phyloP scores from a whole-genome alignment of 2,329 filamentous ascomycete genomes.

The Bipolaris bicolor region DNA sequence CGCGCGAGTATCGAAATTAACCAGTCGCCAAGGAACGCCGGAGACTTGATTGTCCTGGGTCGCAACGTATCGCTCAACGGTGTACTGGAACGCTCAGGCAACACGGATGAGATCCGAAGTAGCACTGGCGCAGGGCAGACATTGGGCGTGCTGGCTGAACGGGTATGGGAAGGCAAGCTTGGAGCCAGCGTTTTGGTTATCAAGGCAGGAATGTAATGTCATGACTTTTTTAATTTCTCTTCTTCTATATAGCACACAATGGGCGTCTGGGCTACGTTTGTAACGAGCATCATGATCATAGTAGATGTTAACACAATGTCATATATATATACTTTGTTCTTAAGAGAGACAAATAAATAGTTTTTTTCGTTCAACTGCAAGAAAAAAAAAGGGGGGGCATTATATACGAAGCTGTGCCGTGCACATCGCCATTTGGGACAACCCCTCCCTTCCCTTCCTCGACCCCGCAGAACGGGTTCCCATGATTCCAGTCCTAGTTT shows the following conservation, averaged over 20 bases:
- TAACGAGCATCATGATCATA: too few species aligned
- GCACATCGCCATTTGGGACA: background rate
- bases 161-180: slow-evolving; percentile 64
- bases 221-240: too few species aligned
- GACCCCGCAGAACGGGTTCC: background rate
- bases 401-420: background rate
- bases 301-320: too few species aligned
- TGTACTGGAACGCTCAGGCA: slow-evolving; percentile 26
- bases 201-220: slow-evolving; percentile 57
- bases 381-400: too few species aligned
- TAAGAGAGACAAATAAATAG: too few species aligned
- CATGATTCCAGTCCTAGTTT: background rate
- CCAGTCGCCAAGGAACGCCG: slow-evolving; percentile 67
- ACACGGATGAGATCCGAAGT: slow-evolving; percentile 51
- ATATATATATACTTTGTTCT: too few species aligned
- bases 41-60: slow-evolving; percentile 73
- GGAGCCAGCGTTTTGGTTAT: slow-evolving; percentile 73
- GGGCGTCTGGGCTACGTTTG: background rate
- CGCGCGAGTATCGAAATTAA: slow-evolving; percentile 66
- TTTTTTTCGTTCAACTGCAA: too few species aligned
- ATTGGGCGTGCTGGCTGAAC: slow-evolving; percentile 66
- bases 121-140: slow-evolving; percentile 50
- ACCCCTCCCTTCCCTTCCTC: too few species aligned
- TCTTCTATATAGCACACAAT: background rate
- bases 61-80: slow-evolving; percentile 49